These are phyloP conservation scores for Dichotomopilus funicola DNA, from an alignment of 2,329 filamentous ascomycete genomes.

Conservation along the genomic window DNA sequence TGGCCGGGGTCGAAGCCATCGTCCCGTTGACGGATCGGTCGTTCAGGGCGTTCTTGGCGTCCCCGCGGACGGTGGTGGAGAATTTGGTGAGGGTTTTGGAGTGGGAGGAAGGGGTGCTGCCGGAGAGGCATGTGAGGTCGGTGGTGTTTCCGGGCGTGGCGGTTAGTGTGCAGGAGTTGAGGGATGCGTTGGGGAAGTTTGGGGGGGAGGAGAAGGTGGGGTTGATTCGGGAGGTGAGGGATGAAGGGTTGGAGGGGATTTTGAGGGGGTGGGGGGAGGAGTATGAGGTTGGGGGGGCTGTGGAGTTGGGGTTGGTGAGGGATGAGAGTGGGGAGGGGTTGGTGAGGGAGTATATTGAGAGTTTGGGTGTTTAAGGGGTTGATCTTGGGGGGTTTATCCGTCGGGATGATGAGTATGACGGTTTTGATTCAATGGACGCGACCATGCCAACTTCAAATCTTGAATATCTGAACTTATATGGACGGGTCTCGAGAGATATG, in stretches of 20 bases:
- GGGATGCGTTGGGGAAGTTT: conserved; percentile 50
- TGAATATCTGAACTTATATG: too few relatives aligned
- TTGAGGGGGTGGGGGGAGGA: conserved; percentile 54
- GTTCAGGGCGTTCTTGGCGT: conserved; percentile 49
- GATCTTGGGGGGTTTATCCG: neutral
- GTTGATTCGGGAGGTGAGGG: conserved; percentile 48
- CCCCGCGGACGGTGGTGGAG: conserved; percentile 44
- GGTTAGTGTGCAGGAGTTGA: conserved; percentile 53
- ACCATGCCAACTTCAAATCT: neutral
- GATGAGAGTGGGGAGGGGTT: conserved; percentile 48
- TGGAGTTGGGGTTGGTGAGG: conserved; percentile 44
- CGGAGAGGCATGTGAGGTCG: conserved; percentile 38
- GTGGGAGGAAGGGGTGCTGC: conserved; percentile 37
- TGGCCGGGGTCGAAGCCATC: conserved; percentile 46
- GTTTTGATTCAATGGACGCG: neutral
- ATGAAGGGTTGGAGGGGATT: conserved; percentile 49
- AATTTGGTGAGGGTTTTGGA: conserved; percentile 45
- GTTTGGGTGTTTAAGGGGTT: conserved; percentile 22
- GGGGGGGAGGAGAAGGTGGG: conserved; percentile 49
- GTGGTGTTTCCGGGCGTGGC: conserved; percentile 54
- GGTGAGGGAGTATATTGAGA: conserved; percentile 49
- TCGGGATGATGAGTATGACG: neutral
- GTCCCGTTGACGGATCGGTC: conserved; percentile 45
- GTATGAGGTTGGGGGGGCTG: conserved; percentile 46
- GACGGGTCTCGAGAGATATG: too few relatives aligned